These are phyloP conservation scores for Eutrema japonicum DNA, from an alignment of 345 rosid species.

Conservation along the genomic window DNA sequence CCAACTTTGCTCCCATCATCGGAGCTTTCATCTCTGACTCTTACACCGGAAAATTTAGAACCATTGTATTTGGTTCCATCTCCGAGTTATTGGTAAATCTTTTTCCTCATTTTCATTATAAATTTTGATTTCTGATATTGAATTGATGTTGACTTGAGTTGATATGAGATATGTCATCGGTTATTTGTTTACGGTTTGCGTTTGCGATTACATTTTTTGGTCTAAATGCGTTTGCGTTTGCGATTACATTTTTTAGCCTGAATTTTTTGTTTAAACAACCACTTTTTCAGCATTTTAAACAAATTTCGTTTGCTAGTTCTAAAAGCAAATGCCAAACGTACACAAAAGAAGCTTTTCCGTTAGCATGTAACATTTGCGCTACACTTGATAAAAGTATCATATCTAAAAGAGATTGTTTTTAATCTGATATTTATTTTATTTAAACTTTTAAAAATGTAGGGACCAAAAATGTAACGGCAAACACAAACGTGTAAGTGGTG, in stretches of 20 bases:
- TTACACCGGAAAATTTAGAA: conserved; percentile 53
- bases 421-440: neutral
- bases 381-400: neutral
- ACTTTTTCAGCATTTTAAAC: neutral
- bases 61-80: conserved; percentile 58
- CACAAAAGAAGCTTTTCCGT: neutral
- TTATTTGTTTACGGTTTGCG: neutral
- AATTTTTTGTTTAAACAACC: neutral
- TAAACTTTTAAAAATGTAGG: neutral
- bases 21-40: conserved; percentile 75
- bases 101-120: neutral
- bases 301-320: neutral
- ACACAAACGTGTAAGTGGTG: neutral
- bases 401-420: neutral
- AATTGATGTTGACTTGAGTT: neutral
- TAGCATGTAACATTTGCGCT: conserved; percentile 6
- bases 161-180: neutral
- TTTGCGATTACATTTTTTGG: neutral
- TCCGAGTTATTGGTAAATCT: conserved; percentile 61
- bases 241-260: neutral
- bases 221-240: neutral
- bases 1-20: conserved; percentile 62
- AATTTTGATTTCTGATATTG: neutral
- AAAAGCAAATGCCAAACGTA: conserved; percentile 14
- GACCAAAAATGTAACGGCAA: conserved; percentile 14